Evolutionary conservation across 495 filamentous ascomycete genomes (phyloP), one percentile per base, ranked within the genome.

Genomic region (Aspergillus nidulans): DNA sequence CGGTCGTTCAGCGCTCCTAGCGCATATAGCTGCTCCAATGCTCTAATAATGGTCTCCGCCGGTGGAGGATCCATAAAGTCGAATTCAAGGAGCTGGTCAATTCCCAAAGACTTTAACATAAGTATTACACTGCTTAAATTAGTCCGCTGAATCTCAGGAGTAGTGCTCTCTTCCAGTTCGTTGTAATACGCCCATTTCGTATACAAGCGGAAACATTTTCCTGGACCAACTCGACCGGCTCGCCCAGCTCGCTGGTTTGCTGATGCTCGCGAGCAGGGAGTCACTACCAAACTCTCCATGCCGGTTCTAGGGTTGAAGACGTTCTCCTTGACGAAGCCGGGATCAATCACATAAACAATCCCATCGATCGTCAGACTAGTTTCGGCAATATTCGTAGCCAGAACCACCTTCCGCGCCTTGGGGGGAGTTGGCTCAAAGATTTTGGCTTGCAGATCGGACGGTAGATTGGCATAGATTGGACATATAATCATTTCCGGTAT

Each of bases 1-100:
- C 85, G 85, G 64, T 92, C 86, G 66, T 96, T 96, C 32, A 98
- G 77, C 0, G 92, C 90, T 8, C 90, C 90, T 1, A 98, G 80
- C 1, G 91, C 91, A 64, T 96, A 98, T 18, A 98, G 83, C 63
- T 95, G 87, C 64, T 97, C 94, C 46, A 98, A 72, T 1, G 91
- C 90, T 19, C 88, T 84, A 64, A 97, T 95, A 46, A 98, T 82
- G 8, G 90, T 90, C 66, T 96, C 92, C 0, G 91, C 87, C 0
- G 92, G 88, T 1, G 94, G 94, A 0, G 92, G 86, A 63, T 97
- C 94, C 83, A 97, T 91, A 66, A 96, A 97, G 63, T 98, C 94
- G 60, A 98, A 98, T 38, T 92, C 85, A 10, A 98, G 81, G 0
- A 98, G 81, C 58, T 97, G 87, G 64, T 96, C 92, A 64, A 98